Base-by-base conservation (phyloP, 2,329 filamentous ascomycete genomes). In the Cadophora malorum region DNA sequence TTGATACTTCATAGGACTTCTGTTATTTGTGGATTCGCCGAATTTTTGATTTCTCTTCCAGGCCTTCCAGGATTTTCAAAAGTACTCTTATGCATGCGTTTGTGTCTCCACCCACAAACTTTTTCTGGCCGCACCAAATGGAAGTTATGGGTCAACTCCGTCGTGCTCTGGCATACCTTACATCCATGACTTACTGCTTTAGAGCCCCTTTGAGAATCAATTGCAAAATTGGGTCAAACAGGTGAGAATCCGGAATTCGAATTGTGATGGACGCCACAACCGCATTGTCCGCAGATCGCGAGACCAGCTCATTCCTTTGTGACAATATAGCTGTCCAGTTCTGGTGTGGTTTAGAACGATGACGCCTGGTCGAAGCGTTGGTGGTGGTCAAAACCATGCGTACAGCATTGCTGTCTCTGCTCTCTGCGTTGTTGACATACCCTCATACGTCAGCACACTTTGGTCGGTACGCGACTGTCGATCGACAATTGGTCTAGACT, bases 381-480 rank as follows among this genome's bases (percentile, higher is more conserved):
- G 6, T 33, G n/a, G n/a, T n/a, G n/a, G 25, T 33, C 16, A 1
- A 10, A 5, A 19, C 10, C 10, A 16, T 38, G 6, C 16, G 10
- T 14, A 45, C 16, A 16, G 41, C 10, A 45, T 5, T 45, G 41
- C 35, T 38, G 41, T 45, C 14, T 45, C 41, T 45, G 12, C 52
- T 45, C 14, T 45, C 41, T 45, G 12, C 52, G 28, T 33, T 19
- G 16, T 19, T 33, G 52, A 41, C 21, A n/a, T 45, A 59, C 56
- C 35, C 45, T 35, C 21, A n/a, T 59, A 59, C 56, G 56, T 59
- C 56, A 59, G 52, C 19, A 19, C 19, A 9, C 8, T 49, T 49
- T 31, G 14, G 8, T 55, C 14, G 23, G 28, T 55, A 16, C 21
- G 33, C 35, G 56, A 23, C 3, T 16, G 12, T 19, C 8, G 21